phyloP scores from a whole-genome alignment of 345 rosid genomes.

The Crucihimalaya himalaica region DNA sequence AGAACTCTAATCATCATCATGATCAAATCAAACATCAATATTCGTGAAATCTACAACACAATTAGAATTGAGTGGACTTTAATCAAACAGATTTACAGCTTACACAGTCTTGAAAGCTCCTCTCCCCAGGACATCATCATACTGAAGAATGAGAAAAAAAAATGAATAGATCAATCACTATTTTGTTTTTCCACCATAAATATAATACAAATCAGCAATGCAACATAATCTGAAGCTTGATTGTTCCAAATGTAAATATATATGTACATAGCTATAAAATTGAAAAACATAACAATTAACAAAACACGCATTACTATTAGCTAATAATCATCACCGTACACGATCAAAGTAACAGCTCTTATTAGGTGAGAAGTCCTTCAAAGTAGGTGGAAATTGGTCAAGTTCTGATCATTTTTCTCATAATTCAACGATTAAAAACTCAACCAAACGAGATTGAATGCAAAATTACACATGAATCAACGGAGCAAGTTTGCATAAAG shows the following conservation, averaged over 20 bases:
- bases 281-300: not conserved
- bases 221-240: not conserved
- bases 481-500: no score
- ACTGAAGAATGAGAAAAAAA: constrained; percentile 45
- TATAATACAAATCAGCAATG: not conserved
- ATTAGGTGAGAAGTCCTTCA: not conserved
- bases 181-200: not conserved
- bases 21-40: no score
- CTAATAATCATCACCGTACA: not conserved
- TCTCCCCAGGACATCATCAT: constrained; percentile 80
- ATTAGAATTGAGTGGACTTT: no score
- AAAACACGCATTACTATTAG: not conserved
- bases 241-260: not conserved
- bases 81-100: no score
- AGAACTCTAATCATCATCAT: no score
- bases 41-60: no score
- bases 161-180: not conserved
- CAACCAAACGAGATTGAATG: not conserved
- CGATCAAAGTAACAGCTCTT: not conserved
- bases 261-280: not conserved
- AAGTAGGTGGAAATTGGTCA: not conserved
- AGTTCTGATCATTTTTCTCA: no score
- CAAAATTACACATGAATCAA: not conserved
- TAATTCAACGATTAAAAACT: not conserved
- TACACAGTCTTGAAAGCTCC: constrained; percentile 99